Conservation (phyloP, 164 flowering plant genomes). For the Taxillus chinensis region DNA sequence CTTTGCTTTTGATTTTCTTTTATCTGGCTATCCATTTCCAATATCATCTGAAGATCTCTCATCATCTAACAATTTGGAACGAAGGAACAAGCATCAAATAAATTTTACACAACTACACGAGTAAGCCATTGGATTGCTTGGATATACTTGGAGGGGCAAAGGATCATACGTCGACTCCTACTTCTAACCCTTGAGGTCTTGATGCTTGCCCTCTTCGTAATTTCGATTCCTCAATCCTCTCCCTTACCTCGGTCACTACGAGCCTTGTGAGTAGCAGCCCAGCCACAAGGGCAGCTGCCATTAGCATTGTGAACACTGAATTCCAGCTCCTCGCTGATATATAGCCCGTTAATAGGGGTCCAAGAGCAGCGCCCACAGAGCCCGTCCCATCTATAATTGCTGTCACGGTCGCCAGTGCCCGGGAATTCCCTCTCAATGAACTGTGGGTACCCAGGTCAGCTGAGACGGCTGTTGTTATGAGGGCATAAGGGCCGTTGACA, state of each 20-base stretch:
- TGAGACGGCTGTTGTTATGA: slow-evolving; percentile 77
- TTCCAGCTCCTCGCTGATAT: slow-evolving; percentile 60
- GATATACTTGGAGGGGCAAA: no score
- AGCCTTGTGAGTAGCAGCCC: slow-evolving; percentile 56
- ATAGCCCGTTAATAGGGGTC: slow-evolving; percentile 64
- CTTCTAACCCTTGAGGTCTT: slow-evolving; percentile 1
- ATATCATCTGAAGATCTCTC: no score
- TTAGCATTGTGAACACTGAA: slow-evolving; percentile 64
- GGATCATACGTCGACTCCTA: slow-evolving; percentile 18
- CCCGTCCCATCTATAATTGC: slow-evolving; percentile 91
- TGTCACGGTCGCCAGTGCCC: slow-evolving; percentile 73
- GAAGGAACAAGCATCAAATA: no score
- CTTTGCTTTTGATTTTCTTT: no score
- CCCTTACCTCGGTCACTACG: slow-evolving; percentile 54
- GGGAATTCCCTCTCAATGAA: slow-evolving; percentile 53
- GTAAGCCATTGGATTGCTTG: no score
- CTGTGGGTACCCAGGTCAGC: slow-evolving; percentile 76
- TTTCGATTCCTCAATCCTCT: slow-evolving; percentile 33
- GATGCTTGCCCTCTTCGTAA: slow-evolving; percentile 8
- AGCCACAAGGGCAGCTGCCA: slow-evolving; percentile 55
- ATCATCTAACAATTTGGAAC: no score
- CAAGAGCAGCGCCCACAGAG: slow-evolving; percentile 73
- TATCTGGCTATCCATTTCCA: no score
- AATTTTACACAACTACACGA: no score
- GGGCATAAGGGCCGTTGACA: slow-evolving; percentile 79